Percentiles rank a stretch among this genome's conserved stretches.
These are phyloP conservation scores for Asterochloris erici DNA, from an alignment of 139 green algal genomes.

Conservation along the genomic window DNA sequence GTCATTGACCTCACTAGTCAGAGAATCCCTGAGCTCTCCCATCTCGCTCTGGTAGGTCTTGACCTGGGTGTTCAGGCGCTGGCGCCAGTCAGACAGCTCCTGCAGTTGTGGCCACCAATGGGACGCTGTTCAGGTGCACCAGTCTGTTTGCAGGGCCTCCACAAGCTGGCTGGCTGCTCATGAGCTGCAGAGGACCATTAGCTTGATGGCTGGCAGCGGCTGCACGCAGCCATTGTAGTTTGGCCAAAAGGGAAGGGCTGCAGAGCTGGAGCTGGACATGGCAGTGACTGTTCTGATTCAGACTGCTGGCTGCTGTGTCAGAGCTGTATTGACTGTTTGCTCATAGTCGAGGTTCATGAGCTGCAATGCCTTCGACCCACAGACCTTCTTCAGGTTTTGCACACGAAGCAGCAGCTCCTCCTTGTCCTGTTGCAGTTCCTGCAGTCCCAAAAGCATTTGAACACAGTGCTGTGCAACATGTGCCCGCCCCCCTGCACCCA, in stretches of 20 bases:
- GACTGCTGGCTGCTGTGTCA: background rate
- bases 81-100: constrained; percentile 9
- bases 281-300: background rate
- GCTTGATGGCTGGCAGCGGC: background rate
- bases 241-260: background rate
- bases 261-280: background rate
- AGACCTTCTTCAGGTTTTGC: constrained; percentile 4
- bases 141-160: background rate
- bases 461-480: background rate
- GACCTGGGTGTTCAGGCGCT: constrained; percentile 5
- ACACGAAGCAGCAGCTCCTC: constrained; percentile 5
- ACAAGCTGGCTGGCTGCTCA: background rate
- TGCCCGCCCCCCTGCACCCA: background rate
- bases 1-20: constrained; percentile 1
- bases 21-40: background rate
- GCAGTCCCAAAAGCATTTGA: background rate
- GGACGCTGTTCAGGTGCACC: background rate
- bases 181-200: background rate
- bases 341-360: background rate
- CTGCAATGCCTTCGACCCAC: background rate
- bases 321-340: background rate
- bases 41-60: constrained; percentile 1
- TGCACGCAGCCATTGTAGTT: background rate
- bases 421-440: constrained; percentile 12
- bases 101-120: background rate